Percentiles rank a stretch among this genome's conserved stretches.
Evolutionary conservation across 2,329 filamentous ascomycete genomes (phyloP).

Genomic region (Colletotrichum lini): DNA sequence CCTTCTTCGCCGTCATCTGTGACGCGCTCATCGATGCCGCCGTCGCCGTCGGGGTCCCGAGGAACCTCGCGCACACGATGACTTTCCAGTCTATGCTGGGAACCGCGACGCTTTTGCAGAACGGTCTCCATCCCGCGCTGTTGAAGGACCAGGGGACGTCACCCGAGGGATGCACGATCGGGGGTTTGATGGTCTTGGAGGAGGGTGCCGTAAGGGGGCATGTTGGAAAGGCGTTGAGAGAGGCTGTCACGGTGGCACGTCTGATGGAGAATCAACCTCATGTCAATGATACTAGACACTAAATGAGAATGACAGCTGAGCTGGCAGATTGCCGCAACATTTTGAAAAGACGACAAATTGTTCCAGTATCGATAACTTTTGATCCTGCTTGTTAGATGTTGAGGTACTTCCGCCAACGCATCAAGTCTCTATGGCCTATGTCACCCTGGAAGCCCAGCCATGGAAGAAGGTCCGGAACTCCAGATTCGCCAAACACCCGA

Average conservation of each 20-base stretch:
- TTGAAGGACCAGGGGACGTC: conserved; percentile 71
- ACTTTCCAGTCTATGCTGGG: conserved; percentile 73
- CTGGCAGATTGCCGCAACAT: background rate
- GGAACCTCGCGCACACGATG: conserved; percentile 70
- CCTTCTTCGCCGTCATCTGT: conserved; percentile 71
- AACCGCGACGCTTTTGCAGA: conserved; percentile 66
- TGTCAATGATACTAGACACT: conserved; percentile 56
- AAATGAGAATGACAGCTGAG: background rate
- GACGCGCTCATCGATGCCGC: conserved; percentile 73
- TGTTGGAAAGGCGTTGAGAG: conserved; percentile 59
- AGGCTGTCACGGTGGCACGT: conserved; percentile 62
- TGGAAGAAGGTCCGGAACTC: conserved; percentile 29
- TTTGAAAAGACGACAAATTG: background rate
- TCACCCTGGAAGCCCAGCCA: background rate
- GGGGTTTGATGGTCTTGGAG: conserved; percentile 71
- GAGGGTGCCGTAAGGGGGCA: conserved; percentile 66
- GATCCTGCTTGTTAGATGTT: no score
- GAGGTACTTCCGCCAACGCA: no score
- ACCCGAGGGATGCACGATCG: conserved; percentile 73
- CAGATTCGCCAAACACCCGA: conserved; percentile 49
- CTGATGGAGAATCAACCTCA: conserved; percentile 56
- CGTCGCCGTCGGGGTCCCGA: conserved; percentile 71
- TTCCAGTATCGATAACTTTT: no score
- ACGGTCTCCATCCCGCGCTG: conserved; percentile 69
- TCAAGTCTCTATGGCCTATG: background rate